phyloP scores from a whole-genome alignment of 1,139 yeast species.

The Magnusiomyces ingens region DNA sequence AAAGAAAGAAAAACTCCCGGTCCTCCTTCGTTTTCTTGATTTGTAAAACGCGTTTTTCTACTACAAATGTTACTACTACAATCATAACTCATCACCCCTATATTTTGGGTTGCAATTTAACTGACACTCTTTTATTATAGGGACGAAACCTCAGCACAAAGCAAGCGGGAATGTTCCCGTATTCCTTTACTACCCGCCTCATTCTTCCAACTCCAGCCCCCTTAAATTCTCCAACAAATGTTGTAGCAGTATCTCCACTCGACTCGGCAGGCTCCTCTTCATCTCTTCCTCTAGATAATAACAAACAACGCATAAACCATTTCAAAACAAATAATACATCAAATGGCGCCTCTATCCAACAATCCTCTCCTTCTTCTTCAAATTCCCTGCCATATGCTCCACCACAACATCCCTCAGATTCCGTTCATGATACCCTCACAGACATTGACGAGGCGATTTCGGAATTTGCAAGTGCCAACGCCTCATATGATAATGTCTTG shows the following conservation, averaged over 20 bases:
- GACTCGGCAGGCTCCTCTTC: neutral
- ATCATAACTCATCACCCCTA: neutral
- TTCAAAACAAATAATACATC: neutral
- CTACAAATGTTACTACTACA: too few relatives aligned
- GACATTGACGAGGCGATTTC: slow-evolving; percentile 83
- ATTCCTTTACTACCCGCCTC: slow-evolving; percentile 51
- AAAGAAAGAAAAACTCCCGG: neutral
- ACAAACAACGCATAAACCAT: slow-evolving; percentile 4
- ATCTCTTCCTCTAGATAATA: slow-evolving; percentile 10
- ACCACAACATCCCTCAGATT: slow-evolving; percentile 23
- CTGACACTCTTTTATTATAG: slow-evolving; percentile 22
- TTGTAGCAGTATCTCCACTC: slow-evolving; percentile 12
- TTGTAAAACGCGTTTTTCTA: slow-evolving; percentile 21
- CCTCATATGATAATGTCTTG: slow-evolving; percentile 20
- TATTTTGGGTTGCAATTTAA: neutral
- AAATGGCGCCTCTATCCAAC: neutral
- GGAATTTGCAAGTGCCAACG: slow-evolving; percentile 40
- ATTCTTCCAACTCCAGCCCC: slow-evolving; percentile 22
- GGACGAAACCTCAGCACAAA: slow-evolving; percentile 70
- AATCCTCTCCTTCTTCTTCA: slow-evolving; percentile 1
- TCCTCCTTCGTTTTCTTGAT: neutral
- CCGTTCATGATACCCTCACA: slow-evolving; percentile 56
- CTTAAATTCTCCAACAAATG: slow-evolving; percentile 24
- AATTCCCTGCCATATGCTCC: slow-evolving; percentile 2
- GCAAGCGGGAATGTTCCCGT: slow-evolving; percentile 83